Evolutionary conservation across 371 early-diverging fungal species (phyloP), one percentile per base, ranked within the genome.

Genomic region (Mortierella sp.): DNA sequence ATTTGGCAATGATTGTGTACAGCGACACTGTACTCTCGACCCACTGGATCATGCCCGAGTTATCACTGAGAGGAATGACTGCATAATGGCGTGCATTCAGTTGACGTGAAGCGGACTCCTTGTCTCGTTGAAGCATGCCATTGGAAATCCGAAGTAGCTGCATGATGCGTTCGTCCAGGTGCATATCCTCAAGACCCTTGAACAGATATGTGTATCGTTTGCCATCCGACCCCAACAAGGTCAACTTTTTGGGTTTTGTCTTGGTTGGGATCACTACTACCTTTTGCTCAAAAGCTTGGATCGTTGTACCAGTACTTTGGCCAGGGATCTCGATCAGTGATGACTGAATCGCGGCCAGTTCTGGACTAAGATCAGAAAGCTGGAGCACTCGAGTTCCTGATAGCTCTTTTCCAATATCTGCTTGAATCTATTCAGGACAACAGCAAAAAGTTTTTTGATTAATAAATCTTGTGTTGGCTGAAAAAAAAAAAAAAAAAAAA

Each of bases 21-120:
- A 94, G 66, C 28, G 94, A 93, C 0, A 86, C 86, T 1, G 98
- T 92, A 71, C 93, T 90, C 30, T 96, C 91, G 4, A 99, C 95
- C 98, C 96, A 99, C 80, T 99, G 96, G 60, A 99, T 93, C 90
- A 99, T 93, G 7, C 99, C 99, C n/a, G 91, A 92, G 48, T 92
- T 90, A 65, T 92, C 89, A 44, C 94, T 94, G 23, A 99, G 86
- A 0, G 99, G 99, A 21, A 99, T 91, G 0, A 99, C 99, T 26
- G 92, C 86, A 84, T 99, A 99, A 4, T 91, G 90, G 14, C 96
- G 82, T 0, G 96, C 90, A 25, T 83, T 81, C 65, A 96, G 74
- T 4, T 84, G 74, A 21, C 87, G 81, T 4, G 68, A 45, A n/a
- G 84, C 68, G 2, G 87, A 80, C 5, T 81, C 77, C 62, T 82